A percentile compares a stretch with the other conserved stretches of the same genome.
Evolutionary conservation across 768 basidiomycete species (phyloP).

Genomic region (Boletus subcaerulescens): DNA sequence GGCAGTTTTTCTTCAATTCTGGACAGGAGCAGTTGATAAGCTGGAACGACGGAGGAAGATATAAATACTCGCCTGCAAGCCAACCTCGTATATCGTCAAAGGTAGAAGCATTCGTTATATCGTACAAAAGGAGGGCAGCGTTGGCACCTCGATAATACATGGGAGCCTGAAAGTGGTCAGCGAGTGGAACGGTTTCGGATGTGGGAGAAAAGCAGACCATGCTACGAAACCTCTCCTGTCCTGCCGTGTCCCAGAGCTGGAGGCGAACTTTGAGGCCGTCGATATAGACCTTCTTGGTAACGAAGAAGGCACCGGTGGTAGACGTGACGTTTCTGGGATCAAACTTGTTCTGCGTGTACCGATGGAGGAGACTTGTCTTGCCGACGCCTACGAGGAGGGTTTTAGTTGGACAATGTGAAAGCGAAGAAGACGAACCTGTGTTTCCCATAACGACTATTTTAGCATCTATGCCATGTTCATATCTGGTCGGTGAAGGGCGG

Average conservation of each 20-base stretch:
- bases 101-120: slow-evolving; percentile 85
- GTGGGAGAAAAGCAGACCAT: slow-evolving; percentile 53
- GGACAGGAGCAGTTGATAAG: slow-evolving; percentile 12
- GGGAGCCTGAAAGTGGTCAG: slow-evolving; percentile 58
- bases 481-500: slow-evolving; percentile 64
- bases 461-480: slow-evolving; percentile 85
- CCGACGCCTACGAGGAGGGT: slow-evolving; percentile 63
- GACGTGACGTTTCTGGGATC: slow-evolving; percentile 85
- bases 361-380: slow-evolving; percentile 86
- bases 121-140: slow-evolving; percentile 91
- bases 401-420: slow-evolving; percentile 15
- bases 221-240: slow-evolving; percentile 89
- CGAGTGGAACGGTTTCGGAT: slow-evolving; percentile 14
- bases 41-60: background rate
- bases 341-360: slow-evolving; percentile 90
- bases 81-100: slow-evolving; percentile 92
- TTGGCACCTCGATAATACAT: slow-evolving; percentile 98
- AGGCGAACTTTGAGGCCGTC: slow-evolving; percentile 83
- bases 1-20: slow-evolving; percentile 90
- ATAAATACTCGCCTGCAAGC: slow-evolving; percentile 66
- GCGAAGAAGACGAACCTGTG: slow-evolving; percentile 40
- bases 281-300: slow-evolving; percentile 86
- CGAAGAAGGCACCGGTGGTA: slow-evolving; percentile 91
- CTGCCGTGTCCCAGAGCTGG: slow-evolving; percentile 92
- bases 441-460: slow-evolving; percentile 97